Evolutionary conservation across 148 eudicot genomes (phyloP), one percentile per base, ranked within the genome.

Genomic region (Vaccinium darrowii): DNA sequence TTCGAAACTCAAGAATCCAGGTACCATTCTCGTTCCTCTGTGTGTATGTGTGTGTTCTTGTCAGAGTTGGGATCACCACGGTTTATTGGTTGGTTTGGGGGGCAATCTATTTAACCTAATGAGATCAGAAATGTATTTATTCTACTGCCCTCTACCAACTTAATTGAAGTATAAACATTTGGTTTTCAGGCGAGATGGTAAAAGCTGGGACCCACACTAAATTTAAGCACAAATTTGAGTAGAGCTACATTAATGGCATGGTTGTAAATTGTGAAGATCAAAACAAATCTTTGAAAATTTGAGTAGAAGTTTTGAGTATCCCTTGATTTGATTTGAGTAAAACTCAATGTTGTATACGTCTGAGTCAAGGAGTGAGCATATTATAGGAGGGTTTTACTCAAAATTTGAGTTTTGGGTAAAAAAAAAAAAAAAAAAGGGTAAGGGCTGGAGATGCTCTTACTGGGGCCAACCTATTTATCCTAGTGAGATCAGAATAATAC

Each of bases 1-100:
- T 92, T 97, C 58, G 98, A 97, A 89, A 90, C 94, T 21, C 91
- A 95, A 58, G 99, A 97, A 88, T 83, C 91, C 47, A 97, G 98
- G 99, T 97, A 43, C 81, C 65, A 84, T 39, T 58, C 23, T 21
- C 58, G 13, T 56, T 15, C 18, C 58, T 54, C 15, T 54, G 15
- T 54, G 16, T 54, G 15, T 54, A 14, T 56, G 58, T 56, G 15
- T 56, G 58, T 56, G 58, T 56, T 62, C 12, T 57, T 43, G 47
- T 39, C 47, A 43, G 47, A 43, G 47, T 43, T 43, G 47, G 56
- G 8, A 13, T 53, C 11, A 53, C 56, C 13, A 53, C 13, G 56
- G 12, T 53, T 53, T 10, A 53, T 53, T 53, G 11, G 56, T 53
- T 9, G 11, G 15, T 53, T 53, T 1, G 14, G 11, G 56, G 56